Evolutionary conservation across 2,329 filamentous ascomycete species (phyloP), one percentile per base, ranked within the genome.

Genomic region (Fonsecaea multimorphosa): DNA sequence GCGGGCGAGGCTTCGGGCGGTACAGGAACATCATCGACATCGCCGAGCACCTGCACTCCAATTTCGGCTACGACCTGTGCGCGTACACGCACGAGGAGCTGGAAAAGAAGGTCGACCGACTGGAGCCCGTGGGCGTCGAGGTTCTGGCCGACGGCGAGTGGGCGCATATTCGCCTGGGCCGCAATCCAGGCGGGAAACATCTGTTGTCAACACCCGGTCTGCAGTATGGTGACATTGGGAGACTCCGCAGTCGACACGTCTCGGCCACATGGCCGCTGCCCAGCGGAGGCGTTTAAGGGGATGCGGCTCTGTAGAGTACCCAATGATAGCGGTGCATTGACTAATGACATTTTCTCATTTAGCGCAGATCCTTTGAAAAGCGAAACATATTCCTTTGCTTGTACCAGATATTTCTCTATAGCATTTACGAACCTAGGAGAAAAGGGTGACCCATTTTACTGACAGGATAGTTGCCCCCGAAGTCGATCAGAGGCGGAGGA

Each of bases 181-280:
- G 24, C 19, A 22, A 49, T 16, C 44, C 44, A 2, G 44, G 44
- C 7, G 44, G 44, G 7, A 6, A 49, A 9, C 44, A 49, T 24
- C 22, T 49, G 44, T 24, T 49, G 8, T 24, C 19, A 3, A 49
- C 44, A 6, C 44, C 6, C 22, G 44, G 44, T 4, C 19, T 49
- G 19, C 44, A 49, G 8, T 49, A 49, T 19, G 44, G 44, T 1
- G 19, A 19, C 1, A 22, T 49, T 11, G 44, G n/a, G 40, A 44
- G 40, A 44, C 40, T 44, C 11, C 12, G 14, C 40, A 19, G 22
- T 14, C 6, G 40, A 22, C 12, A 22, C 6, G 40, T 44, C 1
- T 44, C 40, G 40, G 40, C 40, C n/a, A 44, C 40, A n/a, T 44
- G 40, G 40, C 40, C 40, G 40, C n/a, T 44, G 40, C 16, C n/a